These are phyloP conservation scores for Prunus dulcis DNA, from an alignment of 306 rosid genomes.

Conservation along the genomic window DNA sequence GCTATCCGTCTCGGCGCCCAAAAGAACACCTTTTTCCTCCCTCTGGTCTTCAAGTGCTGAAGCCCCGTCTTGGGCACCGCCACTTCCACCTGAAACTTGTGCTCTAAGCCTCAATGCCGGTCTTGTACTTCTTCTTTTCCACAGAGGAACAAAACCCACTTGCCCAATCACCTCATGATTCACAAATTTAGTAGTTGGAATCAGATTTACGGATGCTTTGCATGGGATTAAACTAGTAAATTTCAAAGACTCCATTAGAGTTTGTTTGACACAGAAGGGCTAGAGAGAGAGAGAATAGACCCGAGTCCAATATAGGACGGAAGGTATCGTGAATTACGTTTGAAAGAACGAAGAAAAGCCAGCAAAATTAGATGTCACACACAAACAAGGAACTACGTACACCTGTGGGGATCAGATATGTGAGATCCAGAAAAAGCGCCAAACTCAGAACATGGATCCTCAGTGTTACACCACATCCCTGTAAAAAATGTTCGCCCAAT, in stretches of 20 bases:
- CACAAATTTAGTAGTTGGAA: background rate
- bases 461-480: background rate
- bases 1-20: slow-evolving; percentile 42
- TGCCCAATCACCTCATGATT: slow-evolving; percentile 16
- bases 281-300: background rate
- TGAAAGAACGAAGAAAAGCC: slow-evolving; percentile 13
- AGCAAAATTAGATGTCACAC: background rate
- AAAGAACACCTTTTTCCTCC: slow-evolving; percentile 19
- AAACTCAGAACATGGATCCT: background rate
- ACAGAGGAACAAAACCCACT: slow-evolving; percentile 19
- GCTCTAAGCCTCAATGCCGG: slow-evolving; percentile 27
- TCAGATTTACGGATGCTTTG: slow-evolving; percentile 9
- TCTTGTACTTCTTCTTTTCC: slow-evolving; percentile 4
- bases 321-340: slow-evolving; percentile 33
- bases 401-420: background rate
- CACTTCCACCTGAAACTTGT: slow-evolving; percentile 29
- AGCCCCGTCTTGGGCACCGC: slow-evolving; percentile 24
- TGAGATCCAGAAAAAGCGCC: slow-evolving; percentile 46
- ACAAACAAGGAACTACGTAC: slow-evolving; percentile 14
- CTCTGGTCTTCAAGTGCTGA: slow-evolving; percentile 26
- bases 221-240: slow-evolving; percentile 30
- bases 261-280: background rate
- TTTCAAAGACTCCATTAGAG: slow-evolving; percentile 49
- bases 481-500: fast-evolving
- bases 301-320: slow-evolving; percentile 19